Percentiles rank a stretch among this genome's conserved stretches.
These are phyloP conservation scores for Apostasia ramifera DNA, from an alignment of 106 monocot genomes.

Conservation along the genomic window DNA sequence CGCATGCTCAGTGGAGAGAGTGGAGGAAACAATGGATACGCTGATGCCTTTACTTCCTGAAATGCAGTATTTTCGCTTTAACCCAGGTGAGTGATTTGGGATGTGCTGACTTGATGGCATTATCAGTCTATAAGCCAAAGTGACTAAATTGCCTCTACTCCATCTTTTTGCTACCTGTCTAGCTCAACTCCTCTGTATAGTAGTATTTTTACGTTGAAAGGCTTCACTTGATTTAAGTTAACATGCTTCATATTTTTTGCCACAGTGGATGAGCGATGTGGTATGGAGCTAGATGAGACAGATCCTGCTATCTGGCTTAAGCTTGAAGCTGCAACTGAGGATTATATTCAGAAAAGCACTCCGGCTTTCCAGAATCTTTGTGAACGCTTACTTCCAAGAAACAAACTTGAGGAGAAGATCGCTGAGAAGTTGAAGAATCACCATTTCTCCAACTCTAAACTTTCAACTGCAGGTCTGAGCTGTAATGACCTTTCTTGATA, in stretches of 20 bases:
- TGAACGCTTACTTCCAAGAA: slow-evolving; percentile 44
- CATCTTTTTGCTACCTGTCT: background rate
- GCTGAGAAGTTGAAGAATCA: slow-evolving; percentile 41
- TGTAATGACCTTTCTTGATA: background rate
- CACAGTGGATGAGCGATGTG: slow-evolving; percentile 90
- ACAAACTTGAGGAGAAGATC: slow-evolving; percentile 45
- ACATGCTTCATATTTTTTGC: background rate
- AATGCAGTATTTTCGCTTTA: slow-evolving; percentile 91
- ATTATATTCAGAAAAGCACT: slow-evolving; percentile 62
- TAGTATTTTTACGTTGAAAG: background rate
- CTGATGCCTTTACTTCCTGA: slow-evolving; percentile 84
- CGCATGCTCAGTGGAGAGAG: slow-evolving; percentile 91
- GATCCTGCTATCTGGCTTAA: slow-evolving; percentile 94
- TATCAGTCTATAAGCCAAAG: background rate
- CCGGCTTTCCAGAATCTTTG: slow-evolving; percentile 57
- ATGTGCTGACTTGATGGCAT: background rate
- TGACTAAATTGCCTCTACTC: background rate
- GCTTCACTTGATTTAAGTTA: background rate
- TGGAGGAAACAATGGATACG: slow-evolving; percentile 84
- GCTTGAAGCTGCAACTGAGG: slow-evolving; percentile 92
- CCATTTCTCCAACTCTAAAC: slow-evolving; percentile 29
- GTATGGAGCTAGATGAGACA: slow-evolving; percentile 98
- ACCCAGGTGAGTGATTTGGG: slow-evolving; percentile 52
- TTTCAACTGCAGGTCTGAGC: slow-evolving; percentile 47
- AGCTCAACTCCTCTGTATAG: background rate